Base-by-base conservation (phyloP, 2,329 filamentous ascomycete genomes). In the Pseudofabraea citricarpa region DNA sequence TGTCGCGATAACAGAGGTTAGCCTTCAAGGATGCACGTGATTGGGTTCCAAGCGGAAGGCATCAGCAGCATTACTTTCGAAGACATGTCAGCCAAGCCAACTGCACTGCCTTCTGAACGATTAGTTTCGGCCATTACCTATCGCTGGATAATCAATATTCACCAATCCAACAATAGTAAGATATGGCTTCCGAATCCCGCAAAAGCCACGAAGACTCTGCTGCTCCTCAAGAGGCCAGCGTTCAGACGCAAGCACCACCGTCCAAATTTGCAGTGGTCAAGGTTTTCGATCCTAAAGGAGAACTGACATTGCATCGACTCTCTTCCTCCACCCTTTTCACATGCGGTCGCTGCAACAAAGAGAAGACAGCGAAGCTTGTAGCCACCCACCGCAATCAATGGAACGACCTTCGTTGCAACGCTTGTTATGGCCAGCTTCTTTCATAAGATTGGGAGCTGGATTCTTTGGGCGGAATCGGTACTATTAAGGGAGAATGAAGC, bases 221-320 rank as follows among this genome's bases (percentile, higher is more conserved):
- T 49, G 26, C 40, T 31, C 44, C 38, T 46, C 40, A 44, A 49
- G 26, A 44, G 41, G 41, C 46, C 41, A 47, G 44, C 47, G 15
- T 24, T 49, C 38, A 47, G 41, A 42, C 41, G 10, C 40, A 46
- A 49, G 38, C 41, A 46, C 47, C 41, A 46, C 47, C 43, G 13
- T 44, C 44, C 19, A 46, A 49, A 41, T 49, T 46, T 38, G 40
- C 36, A 35, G 37, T 49, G 23, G 40, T 49, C 36, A 49, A 49
- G 32, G 32, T 38, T 41, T 49, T 18, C 37, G 32, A 44, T 40
- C 33, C 44, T 41, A 44, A 46, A 44, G 44, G 43, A 46, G 46
- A 48, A 33, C 42, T 48, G 38, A 48, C 23, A 47, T 43, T 49
- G 38, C 39, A 49, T 49, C 47, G 47, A 6, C 41, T 45, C 47